Evolutionary conservation across 345 rosid genomes (phyloP), one percentile per base, ranked within the genome.

Genomic region (Excoecaria agallocha): DNA sequence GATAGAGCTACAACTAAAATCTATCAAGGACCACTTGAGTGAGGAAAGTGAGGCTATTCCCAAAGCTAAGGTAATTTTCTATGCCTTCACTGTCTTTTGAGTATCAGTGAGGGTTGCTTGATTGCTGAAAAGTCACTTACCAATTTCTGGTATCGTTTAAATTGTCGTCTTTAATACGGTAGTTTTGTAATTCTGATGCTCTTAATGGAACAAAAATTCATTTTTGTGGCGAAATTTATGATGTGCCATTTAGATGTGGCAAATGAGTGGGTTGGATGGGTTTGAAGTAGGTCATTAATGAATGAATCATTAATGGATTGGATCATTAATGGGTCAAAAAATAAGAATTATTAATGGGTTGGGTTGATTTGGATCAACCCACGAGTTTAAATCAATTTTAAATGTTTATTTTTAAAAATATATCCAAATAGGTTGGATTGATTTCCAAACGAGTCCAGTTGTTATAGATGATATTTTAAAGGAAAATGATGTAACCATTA

Each of bases 1-100:
- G 8, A 87, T 90, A 93, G 97, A 93, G 90, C 84, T 85, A 71
- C 99, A 93, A 73, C 86, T 88, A 2, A 89, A 89, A 69, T 86
- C 91, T 22, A 92, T 94, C 75, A 92, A 90, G 77, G 88, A 80
- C 68, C 92, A 91, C 0, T 70, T 91, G 73, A 88, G 85, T 3
- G 98, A 94, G 78, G 98, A 94, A 74, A 74, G 86, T 9, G 82
- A 81, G 73, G 93, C 98, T 39, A 85, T 92, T 74, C 97, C 98
- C 1, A 92, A 92, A 83, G 98, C 98, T 37, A 89, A 86, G 82
- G 98, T 90, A 73, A 55, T 48, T 69, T 41, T 3, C n/a, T 65
- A 62, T 41, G 25, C 16, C 6, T 17, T 56, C 17, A 13, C 17
- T 43, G 19, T 30, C 20, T 74, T 50, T 45, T 22, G 22, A 24